Base-by-base conservation (phyloP, 2,329 filamentous ascomycete species). In the Huntiella moniliformis region DNA sequence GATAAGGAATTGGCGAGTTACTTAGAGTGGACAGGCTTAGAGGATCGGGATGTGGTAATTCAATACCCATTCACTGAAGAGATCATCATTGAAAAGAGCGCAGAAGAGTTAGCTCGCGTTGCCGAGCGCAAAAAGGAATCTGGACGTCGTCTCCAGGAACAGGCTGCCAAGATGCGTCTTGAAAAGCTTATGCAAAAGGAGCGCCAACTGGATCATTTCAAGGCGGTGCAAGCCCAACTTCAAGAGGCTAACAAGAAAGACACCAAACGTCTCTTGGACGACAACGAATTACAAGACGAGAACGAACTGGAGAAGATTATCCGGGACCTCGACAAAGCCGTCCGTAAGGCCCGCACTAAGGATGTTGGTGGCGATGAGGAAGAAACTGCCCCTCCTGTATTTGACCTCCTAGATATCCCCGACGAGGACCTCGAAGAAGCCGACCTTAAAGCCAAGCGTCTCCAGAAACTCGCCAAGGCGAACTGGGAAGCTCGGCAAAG, bases 101-200 rank as follows among this genome's bases (percentile, higher is more conserved):
- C 93, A 57, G 91, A 96, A 59, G 91, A 98, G 60, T 71, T 98
- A 12, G 85, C 83, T 2, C 73, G 77, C 36, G 84, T 92, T 52
- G 86, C 88, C 8, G 91, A 98, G 66, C 81, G 88, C 58, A 85
- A 93, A 57, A 93, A 92, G 60, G 91, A 98, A 62, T 91, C 85
- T 54, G 91, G 91, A 0, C 72, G 91, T 52, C 72, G 92, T 39
- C 59, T 98, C 18, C 91, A 98, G 60, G 86, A 95, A 56, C 91
- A 98, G 61, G 91, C 91, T 0, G 88, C 88, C 7, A 96, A 94
- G 62, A 94, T 95, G 85, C 79, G 91, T 5, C 66, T 98, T 1
- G 91, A 98, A 53, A 93, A 93, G 56, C 68, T 98, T 40, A 84
- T 96, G 59, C 82, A 83, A 57, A 98, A 98, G 61, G 91, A 98